Conservation (phyloP, 2,329 filamentous ascomycete genomes). For the Hypoxylon sp. region DNA sequence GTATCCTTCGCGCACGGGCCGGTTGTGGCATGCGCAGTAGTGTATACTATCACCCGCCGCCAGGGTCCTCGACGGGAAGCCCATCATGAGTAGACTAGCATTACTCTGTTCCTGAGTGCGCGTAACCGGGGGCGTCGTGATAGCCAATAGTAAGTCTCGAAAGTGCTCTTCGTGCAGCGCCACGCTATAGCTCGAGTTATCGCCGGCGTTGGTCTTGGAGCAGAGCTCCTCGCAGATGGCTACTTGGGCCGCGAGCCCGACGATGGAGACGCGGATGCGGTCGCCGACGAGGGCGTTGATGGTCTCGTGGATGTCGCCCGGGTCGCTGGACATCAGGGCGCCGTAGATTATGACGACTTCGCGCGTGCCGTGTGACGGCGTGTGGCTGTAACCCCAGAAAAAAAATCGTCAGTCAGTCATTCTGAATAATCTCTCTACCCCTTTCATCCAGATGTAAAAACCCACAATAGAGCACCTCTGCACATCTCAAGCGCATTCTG, state of each 20-base stretch:
- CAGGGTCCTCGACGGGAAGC: conserved; percentile 89
- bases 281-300: conserved; percentile 84
- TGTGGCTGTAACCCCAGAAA: conserved; percentile 74
- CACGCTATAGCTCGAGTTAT: conserved; percentile 82
- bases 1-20: conserved; percentile 86
- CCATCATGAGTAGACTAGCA: conserved; percentile 91
- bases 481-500: conserved; percentile 98
- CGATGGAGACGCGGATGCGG: conserved; percentile 87
- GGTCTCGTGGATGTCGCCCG: conserved; percentile 94
- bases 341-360: conserved; percentile 95
- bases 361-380: conserved; percentile 91
- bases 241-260: conserved; percentile 91
- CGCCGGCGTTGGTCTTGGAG: conserved; percentile 86
- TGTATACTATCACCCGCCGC: conserved; percentile 76
- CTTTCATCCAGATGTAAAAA: conserved; percentile 36
- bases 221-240: conserved; percentile 93
- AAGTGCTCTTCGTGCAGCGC: conserved; percentile 91
- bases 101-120: conserved; percentile 72
- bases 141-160: conserved; percentile 86
- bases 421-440: too few species aligned
- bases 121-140: conserved; percentile 90
- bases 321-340: conserved; percentile 89
- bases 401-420: conserved; percentile 25
- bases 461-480: conserved; percentile 86
- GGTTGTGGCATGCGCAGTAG: conserved; percentile 92